These are phyloP conservation scores for Fusarium lyarnte DNA, from an alignment of 2,329 filamentous ascomycete genomes.

Conservation along the genomic window DNA sequence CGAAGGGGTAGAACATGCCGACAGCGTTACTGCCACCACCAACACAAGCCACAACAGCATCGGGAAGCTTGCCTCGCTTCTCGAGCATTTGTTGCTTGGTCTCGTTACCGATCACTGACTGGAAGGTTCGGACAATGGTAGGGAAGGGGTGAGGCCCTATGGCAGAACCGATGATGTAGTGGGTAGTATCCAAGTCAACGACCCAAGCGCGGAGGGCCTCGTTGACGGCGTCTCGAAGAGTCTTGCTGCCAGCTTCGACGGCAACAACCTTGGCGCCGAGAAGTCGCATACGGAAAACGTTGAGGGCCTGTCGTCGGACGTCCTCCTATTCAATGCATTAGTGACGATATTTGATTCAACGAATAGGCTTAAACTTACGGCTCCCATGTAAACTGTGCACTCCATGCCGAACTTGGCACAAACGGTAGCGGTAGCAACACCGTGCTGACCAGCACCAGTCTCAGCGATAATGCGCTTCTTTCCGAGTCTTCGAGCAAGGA, in stretches of 20 bases:
- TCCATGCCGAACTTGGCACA: conserved; percentile 99
- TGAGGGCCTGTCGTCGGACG: conserved; percentile 92
- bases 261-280: conserved; percentile 92
- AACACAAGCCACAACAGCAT: conserved; percentile 96
- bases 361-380: conserved; percentile 55
- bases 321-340: conserved; percentile 70
- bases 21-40: conserved; percentile 94
- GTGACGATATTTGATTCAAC: background rate
- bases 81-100: conserved; percentile 91
- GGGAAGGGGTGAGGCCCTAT: conserved; percentile 99
- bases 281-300: conserved; percentile 98
- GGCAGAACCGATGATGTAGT: conserved; percentile 98
- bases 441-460: conserved; percentile 96
- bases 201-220: conserved; percentile 96
- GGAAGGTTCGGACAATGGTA: conserved; percentile 96
- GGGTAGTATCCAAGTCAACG: conserved; percentile 88
- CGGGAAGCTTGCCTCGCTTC: conserved; percentile 87
- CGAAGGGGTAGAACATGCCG: conserved; percentile 98
- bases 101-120: conserved; percentile 94
- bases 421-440: conserved; percentile 95
- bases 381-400: conserved; percentile 98
- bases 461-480: conserved; percentile 99
- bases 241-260: conserved; percentile 88
- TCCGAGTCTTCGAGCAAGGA: conserved; percentile 84
- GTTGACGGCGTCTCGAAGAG: conserved; percentile 89